A percentile compares a stretch with the other conserved stretches of the same genome.
Evolutionary conservation across 768 basidiomycete genomes (phyloP).

Genomic region (Boletus insuetus): DNA sequence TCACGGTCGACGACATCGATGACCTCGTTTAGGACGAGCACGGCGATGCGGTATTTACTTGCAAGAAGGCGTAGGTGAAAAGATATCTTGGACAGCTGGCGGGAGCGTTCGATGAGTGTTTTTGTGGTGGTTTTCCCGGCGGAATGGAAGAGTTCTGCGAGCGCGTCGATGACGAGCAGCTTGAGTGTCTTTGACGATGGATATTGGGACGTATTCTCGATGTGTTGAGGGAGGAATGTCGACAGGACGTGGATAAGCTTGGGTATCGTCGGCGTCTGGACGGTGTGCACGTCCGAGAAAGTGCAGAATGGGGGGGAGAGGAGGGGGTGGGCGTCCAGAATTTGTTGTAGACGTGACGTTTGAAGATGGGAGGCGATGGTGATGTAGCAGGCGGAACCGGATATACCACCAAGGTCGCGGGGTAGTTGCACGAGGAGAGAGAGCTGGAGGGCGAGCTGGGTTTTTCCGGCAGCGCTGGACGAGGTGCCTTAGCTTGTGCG

Average conservation of each 20-base stretch:
- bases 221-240: slow-evolving; percentile 50
- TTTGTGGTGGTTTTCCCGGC: slow-evolving; percentile 54
- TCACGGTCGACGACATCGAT: slow-evolving; percentile 64
- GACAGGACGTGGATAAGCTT: slow-evolving; percentile 56
- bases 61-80: slow-evolving; percentile 71
- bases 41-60: slow-evolving; percentile 56
- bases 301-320: slow-evolving; percentile 43
- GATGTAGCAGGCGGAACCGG: slow-evolving; percentile 73
- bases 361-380: slow-evolving; percentile 70
- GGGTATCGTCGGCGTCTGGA: slow-evolving; percentile 52
- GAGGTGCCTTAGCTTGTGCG: slow-evolving; percentile 2
- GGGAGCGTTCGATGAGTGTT: slow-evolving; percentile 71
- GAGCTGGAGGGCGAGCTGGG: slow-evolving; percentile 85
- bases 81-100: slow-evolving; percentile 65
- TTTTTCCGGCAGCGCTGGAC: slow-evolving; percentile 88
- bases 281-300: slow-evolving; percentile 60
- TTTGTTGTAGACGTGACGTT: slow-evolving; percentile 65
- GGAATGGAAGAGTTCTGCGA: slow-evolving; percentile 81
- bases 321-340: slow-evolving; percentile 50
- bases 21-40: slow-evolving; percentile 89
- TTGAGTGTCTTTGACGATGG: slow-evolving; percentile 55
- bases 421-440: slow-evolving; percentile 78
- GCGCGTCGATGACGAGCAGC: slow-evolving; percentile 82
- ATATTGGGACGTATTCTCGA: slow-evolving; percentile 34
- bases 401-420: slow-evolving; percentile 49